These are phyloP conservation scores for Spiraea crenata DNA, from an alignment of 331 rosid genomes.

Conservation along the genomic window DNA sequence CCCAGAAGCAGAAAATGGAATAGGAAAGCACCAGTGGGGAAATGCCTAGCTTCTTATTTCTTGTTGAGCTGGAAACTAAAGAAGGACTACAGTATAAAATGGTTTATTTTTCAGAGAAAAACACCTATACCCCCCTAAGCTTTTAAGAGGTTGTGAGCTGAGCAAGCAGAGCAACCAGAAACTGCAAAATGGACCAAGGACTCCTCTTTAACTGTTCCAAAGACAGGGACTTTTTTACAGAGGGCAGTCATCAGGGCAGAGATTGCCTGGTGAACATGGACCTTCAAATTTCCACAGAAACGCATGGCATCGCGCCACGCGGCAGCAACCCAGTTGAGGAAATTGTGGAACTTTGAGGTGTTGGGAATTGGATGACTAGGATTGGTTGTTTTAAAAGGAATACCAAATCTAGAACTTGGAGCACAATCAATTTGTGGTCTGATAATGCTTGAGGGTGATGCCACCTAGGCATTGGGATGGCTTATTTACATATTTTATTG, in stretches of 20 bases:
- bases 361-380: conserved; percentile 10
- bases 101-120: background rate
- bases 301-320: conserved; percentile 30
- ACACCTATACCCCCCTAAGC: background rate
- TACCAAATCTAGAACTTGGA: conserved; percentile 32
- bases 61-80: conserved; percentile 14
- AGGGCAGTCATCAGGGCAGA: conserved; percentile 14
- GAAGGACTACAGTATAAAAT: background rate
- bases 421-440: conserved; percentile 26
- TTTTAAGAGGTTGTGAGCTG: background rate
- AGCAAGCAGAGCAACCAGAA: conserved; percentile 15
- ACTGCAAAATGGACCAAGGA: conserved; percentile 25
- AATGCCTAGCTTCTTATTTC: conserved; percentile 8
- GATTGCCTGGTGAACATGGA: conserved; percentile 26
- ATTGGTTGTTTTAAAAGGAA: conserved; percentile 1
- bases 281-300: conserved; percentile 8
- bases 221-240: conserved; percentile 26
- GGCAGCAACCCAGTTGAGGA: conserved; percentile 25
- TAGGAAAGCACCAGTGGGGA: conserved; percentile 20
- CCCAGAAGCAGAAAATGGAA: conserved; percentile 22
- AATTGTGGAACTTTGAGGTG: conserved; percentile 9
- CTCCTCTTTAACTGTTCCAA: conserved; percentile 27
- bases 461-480: conserved; percentile 39
- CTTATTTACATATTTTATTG: conserved; percentile 26
- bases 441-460: conserved; percentile 25